These are phyloP conservation scores for Claviceps quebecensis DNA, from an alignment of 2,329 filamentous ascomycete genomes.

Conservation along the genomic window DNA sequence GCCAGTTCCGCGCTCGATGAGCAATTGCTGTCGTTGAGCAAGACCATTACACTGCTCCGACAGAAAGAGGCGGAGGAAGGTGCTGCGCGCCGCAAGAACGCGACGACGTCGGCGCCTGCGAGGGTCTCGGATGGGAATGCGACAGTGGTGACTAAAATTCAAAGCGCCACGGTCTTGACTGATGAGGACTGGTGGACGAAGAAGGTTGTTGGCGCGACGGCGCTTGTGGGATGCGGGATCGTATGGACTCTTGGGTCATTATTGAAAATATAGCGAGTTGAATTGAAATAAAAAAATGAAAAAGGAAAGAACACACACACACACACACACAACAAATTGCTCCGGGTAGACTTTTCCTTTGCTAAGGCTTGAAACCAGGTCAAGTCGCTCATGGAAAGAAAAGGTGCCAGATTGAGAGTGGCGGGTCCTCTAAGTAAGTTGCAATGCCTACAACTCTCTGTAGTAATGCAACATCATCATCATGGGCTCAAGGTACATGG, in stretches of 20 bases:
- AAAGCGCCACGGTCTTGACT: constrained; percentile 28
- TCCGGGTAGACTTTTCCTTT: not conserved
- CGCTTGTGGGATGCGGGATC: constrained; percentile 45
- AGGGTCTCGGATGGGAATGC: constrained; percentile 20
- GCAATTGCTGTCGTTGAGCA: constrained; percentile 64
- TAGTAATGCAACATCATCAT: not conserved
- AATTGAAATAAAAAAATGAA: not conserved
- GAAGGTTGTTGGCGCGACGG: constrained; percentile 47
- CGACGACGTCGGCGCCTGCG: constrained; percentile 14
- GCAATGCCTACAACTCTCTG: not conserved
- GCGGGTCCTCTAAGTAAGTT: too few species aligned
- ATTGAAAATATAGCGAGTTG: constrained; percentile 20
- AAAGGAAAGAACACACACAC: not conserved
- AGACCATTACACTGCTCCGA: constrained; percentile 43
- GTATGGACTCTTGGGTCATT: constrained; percentile 46
- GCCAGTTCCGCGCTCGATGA: constrained; percentile 48
- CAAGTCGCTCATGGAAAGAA: not conserved
- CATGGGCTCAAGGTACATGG: not conserved
- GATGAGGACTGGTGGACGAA: constrained; percentile 55
- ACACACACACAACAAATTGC: not conserved
- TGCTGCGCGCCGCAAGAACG: constrained; percentile 13
- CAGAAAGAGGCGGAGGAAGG: constrained; percentile 33
- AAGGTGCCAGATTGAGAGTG: not conserved
- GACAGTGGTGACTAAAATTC: constrained; percentile 23
- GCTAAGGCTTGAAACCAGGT: not conserved